Evolutionary conservation across 106 monocot species (phyloP).

Genomic region (Dactylorhiza incarnata): DNA sequence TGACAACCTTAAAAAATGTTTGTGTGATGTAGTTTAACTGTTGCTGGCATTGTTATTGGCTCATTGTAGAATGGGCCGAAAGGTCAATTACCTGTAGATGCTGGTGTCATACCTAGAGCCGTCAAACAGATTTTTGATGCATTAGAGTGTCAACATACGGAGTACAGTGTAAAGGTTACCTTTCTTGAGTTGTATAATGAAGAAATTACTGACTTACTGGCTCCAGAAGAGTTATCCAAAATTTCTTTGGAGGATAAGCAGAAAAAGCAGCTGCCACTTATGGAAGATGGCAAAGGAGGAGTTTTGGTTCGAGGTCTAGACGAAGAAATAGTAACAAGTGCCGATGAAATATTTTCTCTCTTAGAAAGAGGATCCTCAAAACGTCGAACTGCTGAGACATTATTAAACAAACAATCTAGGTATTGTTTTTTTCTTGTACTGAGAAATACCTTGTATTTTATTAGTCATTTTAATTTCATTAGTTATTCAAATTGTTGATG

Average conservation of each 20-base stretch:
- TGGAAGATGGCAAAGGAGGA: slow-evolving; percentile 99
- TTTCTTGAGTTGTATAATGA: slow-evolving; percentile 98
- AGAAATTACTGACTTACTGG: slow-evolving; percentile 95
- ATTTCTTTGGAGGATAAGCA: slow-evolving; percentile 68
- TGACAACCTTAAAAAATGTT: background rate
- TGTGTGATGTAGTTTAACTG: background rate
- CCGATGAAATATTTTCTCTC: slow-evolving; percentile 78
- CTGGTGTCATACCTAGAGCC: slow-evolving; percentile 95
- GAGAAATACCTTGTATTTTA: background rate
- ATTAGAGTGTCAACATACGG: slow-evolving; percentile 88
- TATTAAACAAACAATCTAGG: slow-evolving; percentile 99
- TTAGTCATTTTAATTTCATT: slow-evolving; percentile 1
- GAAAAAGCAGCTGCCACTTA: slow-evolving; percentile 81
- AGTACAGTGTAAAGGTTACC: slow-evolving; percentile 98
- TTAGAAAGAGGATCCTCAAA: slow-evolving; percentile 92
- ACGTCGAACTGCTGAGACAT: slow-evolving; percentile 90
- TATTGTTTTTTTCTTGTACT: slow-evolving; percentile 7
- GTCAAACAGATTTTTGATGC: slow-evolving; percentile 98
- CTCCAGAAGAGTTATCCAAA: slow-evolving; percentile 90
- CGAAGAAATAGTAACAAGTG: slow-evolving; percentile 93
- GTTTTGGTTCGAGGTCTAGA: slow-evolving; percentile 93
- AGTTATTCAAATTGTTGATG: slow-evolving; percentile 4
- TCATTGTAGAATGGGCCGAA: slow-evolving; percentile 55
- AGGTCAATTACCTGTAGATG: slow-evolving; percentile 73
- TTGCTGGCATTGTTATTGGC: background rate